A percentile compares a stretch with the other conserved stretches of the same genome.
These are phyloP conservation scores for Dendrocalamus latiflorus DNA, from an alignment of 202 grass and related monocot species.

Conservation along the genomic window DNA sequence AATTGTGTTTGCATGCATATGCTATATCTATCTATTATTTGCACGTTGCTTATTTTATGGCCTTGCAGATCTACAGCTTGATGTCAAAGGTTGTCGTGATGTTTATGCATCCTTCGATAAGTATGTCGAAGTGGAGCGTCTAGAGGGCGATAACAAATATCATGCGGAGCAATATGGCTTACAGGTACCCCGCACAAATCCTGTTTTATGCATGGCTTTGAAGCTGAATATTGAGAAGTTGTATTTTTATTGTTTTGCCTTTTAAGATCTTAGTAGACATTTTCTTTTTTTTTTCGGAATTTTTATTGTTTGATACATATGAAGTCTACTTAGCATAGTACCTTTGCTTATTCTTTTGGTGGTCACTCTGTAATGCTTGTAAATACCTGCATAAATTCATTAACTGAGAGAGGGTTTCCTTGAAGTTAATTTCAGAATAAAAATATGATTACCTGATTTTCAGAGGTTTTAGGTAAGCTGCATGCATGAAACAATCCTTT, in stretches of 20 bases:
- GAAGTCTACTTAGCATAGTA: background rate
- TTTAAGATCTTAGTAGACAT: background rate
- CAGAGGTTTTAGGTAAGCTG: background rate
- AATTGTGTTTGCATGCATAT: background rate
- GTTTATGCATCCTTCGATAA: slow-evolving; percentile 99
- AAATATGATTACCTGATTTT: background rate
- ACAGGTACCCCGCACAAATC: slow-evolving; percentile 56
- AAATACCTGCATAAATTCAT: slow-evolving; percentile 4
- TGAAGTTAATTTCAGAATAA: background rate
- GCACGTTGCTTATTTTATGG: slow-evolving; percentile 3
- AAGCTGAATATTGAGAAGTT: background rate
- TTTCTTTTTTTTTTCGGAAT: background rate
- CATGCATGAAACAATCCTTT: background rate
- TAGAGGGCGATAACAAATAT: slow-evolving; percentile 99
- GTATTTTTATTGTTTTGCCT: background rate
- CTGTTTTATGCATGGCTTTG: background rate
- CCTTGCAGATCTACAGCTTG: slow-evolving; percentile 84
- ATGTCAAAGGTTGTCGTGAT: slow-evolving; percentile 97
- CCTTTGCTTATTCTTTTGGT: background rate
- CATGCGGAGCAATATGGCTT: slow-evolving; percentile 90
- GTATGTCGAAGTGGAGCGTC: slow-evolving; percentile 92
- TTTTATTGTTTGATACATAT: background rate
- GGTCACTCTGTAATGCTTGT: background rate
- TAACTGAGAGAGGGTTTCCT: background rate
- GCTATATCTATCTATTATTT: slow-evolving; percentile 2